Percentiles rank a stretch among this genome's conserved stretches.
These are phyloP conservation scores for Fusarium pininemorale DNA, from an alignment of 2,329 filamentous ascomycete species.

Conservation along the genomic window DNA sequence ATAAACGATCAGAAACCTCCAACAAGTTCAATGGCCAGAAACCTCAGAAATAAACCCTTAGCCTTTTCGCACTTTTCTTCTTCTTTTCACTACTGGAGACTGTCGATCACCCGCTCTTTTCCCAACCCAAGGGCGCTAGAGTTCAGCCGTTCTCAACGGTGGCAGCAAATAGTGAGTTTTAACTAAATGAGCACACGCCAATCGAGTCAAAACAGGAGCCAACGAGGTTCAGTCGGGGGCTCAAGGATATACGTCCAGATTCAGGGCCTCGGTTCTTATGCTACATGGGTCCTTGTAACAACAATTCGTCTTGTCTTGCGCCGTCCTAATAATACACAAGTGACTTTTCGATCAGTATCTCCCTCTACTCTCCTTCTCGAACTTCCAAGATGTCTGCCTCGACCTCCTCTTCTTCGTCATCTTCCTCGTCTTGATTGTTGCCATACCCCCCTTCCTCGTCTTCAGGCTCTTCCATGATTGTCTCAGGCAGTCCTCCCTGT, in stretches of 20 bases:
- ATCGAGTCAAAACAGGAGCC: neutral
- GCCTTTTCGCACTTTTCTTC: neutral
- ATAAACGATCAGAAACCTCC: neutral
- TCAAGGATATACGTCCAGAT: neutral
- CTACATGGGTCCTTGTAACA: neutral
- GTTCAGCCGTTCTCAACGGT: slow-evolving; percentile 9
- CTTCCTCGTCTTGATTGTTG: slow-evolving; percentile 45
- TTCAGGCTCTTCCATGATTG: slow-evolving; percentile 42
- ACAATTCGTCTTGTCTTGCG: slow-evolving; percentile 2
- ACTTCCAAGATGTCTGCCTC: slow-evolving; percentile 51
- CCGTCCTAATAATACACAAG: slow-evolving; percentile 3
- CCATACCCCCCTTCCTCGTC: slow-evolving; percentile 46
- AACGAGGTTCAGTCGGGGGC: neutral
- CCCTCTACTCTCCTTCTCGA: slow-evolving; percentile 45
- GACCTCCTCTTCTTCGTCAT: slow-evolving; percentile 42
- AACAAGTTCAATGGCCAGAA: neutral
- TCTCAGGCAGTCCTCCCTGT: slow-evolving; percentile 39
- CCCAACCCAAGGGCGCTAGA: neutral
- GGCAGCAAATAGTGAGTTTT: neutral
- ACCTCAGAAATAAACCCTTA: neutral
- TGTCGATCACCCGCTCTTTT: slow-evolving; percentile 21
- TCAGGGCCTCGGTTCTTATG: neutral
- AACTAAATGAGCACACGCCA: neutral
- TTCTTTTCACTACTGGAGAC: neutral
- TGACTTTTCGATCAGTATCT: slow-evolving; percentile 4